Evolutionary conservation across 129 eudicot genomes (phyloP), one percentile per base, ranked within the genome.

Genomic region (Ambrosia trifida): DNA sequence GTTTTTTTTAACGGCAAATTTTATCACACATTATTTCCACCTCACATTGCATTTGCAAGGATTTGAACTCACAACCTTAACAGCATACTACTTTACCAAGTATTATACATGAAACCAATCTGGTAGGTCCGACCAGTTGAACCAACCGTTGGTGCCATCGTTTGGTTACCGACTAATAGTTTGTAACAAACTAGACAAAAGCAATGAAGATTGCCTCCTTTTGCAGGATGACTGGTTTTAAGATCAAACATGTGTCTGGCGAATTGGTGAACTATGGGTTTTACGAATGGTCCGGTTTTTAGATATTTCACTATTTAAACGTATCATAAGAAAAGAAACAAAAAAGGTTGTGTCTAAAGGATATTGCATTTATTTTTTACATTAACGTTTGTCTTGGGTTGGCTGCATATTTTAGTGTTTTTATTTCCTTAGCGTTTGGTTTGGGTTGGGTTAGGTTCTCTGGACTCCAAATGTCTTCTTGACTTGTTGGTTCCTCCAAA

Each of bases 401-500:
- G 50, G 69, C 6, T 38, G n/a, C 1, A 17, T 38, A 38, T 18
- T 32, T 64, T 9, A 57, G 31, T 24, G 64, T 28, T 28, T 57
- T 28, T 57, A 57, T 57, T 24, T 57, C n/a, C 8, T 28, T 28
- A 3, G 3, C 64, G 64, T 57, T 24, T 20, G 64, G 28, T 57
- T 57, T 57, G 64, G 40, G 64, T 57, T 57, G 7, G 64, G 61
- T 62, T 62, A 62, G 36, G 47, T 7, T 62, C 45, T 62, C 14
- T 6, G 33, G 41, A 59, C 4, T 49, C 3, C n/a, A 12, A 2
- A 66, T n/a, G 54, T 68, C 73, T 50, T 68, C 73, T 50, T 68
- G 65, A 59, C 65, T 59, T 59, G 4, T 59, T 59, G 65, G 43
- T 59, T 59, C 65, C 17, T 59, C 43, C 65, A 59, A 59, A 54